A percentile compares a stretch with the other conserved stretches of the same genome.
Evolutionary conservation across 148 eudicot genomes (phyloP).

Genomic region (Rhododendron henanense): DNA sequence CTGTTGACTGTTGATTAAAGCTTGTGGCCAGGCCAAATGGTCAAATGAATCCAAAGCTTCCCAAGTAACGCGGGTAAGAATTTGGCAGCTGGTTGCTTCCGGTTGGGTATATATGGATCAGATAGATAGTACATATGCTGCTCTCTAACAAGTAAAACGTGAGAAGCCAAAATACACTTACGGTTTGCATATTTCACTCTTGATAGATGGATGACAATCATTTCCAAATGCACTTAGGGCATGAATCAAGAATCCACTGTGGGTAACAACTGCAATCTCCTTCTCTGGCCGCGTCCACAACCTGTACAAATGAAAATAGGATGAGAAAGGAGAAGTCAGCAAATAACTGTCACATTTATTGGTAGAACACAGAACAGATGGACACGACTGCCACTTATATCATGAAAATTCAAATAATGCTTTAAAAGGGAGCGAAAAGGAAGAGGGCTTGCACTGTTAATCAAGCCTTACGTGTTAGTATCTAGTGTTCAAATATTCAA

Average conservation of each 20-base stretch:
- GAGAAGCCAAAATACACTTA: constrained; percentile 33
- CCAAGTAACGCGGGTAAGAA: neutral
- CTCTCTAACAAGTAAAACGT: neutral
- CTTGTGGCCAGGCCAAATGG: neutral
- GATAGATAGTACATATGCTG: neutral
- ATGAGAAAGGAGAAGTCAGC: neutral
- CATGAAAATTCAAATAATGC: neutral
- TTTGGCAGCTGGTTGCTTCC: neutral
- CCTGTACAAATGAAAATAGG: constrained; percentile 32
- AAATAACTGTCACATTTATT: neutral
- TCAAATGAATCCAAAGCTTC: neutral
- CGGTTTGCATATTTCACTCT: constrained; percentile 56
- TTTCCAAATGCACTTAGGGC: constrained; percentile 59
- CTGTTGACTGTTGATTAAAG: neutral
- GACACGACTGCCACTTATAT: neutral
- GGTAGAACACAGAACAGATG: neutral
- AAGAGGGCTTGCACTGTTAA: neutral
- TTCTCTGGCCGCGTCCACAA: constrained; percentile 77
- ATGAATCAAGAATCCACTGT: constrained; percentile 62
- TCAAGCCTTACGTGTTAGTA: neutral
- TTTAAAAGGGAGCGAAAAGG: neutral
- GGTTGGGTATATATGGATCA: neutral
- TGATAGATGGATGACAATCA: constrained; percentile 69
- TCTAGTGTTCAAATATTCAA: neutral
- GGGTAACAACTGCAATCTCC: constrained; percentile 83